A percentile compares a stretch with the other conserved stretches of the same genome.
Conservation (phyloP, 495 filamentous ascomycete species). For the Lasiosphaeria miniovina region DNA sequence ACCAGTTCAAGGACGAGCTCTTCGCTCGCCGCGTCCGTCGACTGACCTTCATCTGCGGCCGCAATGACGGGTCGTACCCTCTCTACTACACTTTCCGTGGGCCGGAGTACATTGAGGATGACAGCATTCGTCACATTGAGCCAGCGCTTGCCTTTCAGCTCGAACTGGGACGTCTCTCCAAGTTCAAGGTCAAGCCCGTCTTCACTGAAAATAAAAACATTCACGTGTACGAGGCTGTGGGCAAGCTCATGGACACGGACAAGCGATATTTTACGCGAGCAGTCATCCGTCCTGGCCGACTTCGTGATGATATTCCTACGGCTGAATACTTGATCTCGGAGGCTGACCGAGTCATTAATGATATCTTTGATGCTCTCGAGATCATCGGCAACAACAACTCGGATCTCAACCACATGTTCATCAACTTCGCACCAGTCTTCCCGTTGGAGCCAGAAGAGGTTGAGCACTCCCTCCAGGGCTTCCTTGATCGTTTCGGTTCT, state of each 20-base stretch:
- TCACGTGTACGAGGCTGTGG: conserved; percentile 94
- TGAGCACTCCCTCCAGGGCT: conserved; percentile 89
- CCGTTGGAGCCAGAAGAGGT: conserved; percentile 86
- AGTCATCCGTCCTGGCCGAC: conserved; percentile 84
- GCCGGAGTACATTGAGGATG: conserved; percentile 82
- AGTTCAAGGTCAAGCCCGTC: conserved; percentile 95
- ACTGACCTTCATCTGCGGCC: conserved; percentile 93
- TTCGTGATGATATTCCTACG: conserved; percentile 94
- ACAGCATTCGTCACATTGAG: conserved; percentile 94
- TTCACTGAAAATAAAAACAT: conserved; percentile 99
- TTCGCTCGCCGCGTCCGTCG: conserved; percentile 77
- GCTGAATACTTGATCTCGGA: conserved; percentile 98
- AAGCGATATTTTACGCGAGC: conserved; percentile 98
- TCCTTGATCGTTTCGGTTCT: conserved; percentile 93
- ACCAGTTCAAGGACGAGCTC: conserved; percentile 82
- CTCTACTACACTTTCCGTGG: conserved; percentile 98
- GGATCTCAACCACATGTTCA: conserved; percentile 99
- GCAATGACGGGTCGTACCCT: conserved; percentile 90
- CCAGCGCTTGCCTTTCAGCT: conserved; percentile 97
- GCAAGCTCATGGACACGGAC: conserved; percentile 89
- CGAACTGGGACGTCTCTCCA: conserved; percentile 86
- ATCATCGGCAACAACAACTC: conserved; percentile 99
- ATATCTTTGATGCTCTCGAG: conserved; percentile 95
- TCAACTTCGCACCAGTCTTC: conserved; percentile 97
- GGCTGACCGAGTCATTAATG: conserved; percentile 92